Evolutionary conservation across 2,329 filamentous ascomycete species (phyloP), one percentile per base, ranked within the genome.

Genomic region (Diaporthe australafricana): DNA sequence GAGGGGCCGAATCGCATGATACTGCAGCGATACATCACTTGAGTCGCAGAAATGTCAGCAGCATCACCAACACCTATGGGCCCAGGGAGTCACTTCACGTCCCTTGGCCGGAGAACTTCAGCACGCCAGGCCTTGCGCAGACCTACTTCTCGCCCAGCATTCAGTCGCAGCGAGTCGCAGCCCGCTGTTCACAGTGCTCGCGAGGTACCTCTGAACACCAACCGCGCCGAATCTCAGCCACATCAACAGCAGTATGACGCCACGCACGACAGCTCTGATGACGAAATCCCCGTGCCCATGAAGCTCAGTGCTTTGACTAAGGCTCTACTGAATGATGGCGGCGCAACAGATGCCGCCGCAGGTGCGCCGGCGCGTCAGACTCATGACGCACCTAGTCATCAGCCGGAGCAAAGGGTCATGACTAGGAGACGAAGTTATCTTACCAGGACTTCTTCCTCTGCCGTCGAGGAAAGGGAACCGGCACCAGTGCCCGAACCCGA

Each of bases 301-400:
- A 97, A 96, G 84, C 93, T 98, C 80, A 98, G 95, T 80, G 95
- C 95, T 77, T 89, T 96, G 76, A 97, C 96, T 62, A 96, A 96
- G 79, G 95, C 94, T 25, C 86, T 98, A 20, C 87, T 98, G 30
- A 89, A 90, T 71, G 90, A 92, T 72, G 88, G 89, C 53, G 84
- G 86, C 63, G 85, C 86, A 74, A 80, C 77, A 62, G 85, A 86
- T 69, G 83, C 84, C 71, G 85, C 85, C 48, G 81, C 78, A 79
- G 75, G 74, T 5, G 72, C 74, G 4, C 75, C 76, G 7, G 68
- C 60, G 74, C 45, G 60, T 38, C 83, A 75, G 75, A 78, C 78
- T 72, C 76, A 77, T 40, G 75, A 72, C 60, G 78, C 75, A 67
- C 75, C 74, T 2, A 20, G 32, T 4, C 57, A 63, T 14, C 70